Evolutionary conservation across 2,329 filamentous ascomycete species (phyloP).

Genomic region (Microsporum audouinii): DNA sequence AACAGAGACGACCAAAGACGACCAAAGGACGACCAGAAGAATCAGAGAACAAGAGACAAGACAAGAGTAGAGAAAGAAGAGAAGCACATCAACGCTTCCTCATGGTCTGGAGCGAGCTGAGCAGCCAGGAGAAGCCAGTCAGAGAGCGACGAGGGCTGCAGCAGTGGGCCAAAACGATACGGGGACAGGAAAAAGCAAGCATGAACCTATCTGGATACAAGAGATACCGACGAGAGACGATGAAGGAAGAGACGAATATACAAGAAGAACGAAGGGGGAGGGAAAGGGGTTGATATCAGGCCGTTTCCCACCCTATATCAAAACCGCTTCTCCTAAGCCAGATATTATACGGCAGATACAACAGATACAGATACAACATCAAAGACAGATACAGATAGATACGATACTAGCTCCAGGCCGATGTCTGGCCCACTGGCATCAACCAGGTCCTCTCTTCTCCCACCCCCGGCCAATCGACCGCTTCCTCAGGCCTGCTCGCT

Average conservation of each 20-base stretch:
- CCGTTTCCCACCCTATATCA: neutral
- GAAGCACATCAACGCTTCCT: neutral
- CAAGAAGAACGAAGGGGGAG: neutral
- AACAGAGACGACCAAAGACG: neutral
- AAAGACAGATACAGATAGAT: neutral
- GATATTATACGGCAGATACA: neutral
- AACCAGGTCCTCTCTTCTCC: neutral
- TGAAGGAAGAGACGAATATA: neutral
- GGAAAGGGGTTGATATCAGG: neutral
- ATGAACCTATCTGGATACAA: neutral
- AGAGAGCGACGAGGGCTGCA: neutral
- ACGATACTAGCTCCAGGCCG: neutral
- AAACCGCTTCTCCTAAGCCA: neutral
- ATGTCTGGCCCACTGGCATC: neutral
- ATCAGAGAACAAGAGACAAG: neutral
- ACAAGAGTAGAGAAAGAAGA: neutral
- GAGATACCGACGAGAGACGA: neutral
- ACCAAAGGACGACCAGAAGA: neutral
- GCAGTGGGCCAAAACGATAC: neutral
- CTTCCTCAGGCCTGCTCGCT: neutral
- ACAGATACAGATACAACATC: neutral
- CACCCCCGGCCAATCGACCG: constrained; percentile 1
- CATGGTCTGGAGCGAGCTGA: neutral
- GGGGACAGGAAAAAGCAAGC: neutral
- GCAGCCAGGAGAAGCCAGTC: neutral